Conservation (phyloP, 352 stramenopile species). For the Globisporangium rhizosaccharum region DNA sequence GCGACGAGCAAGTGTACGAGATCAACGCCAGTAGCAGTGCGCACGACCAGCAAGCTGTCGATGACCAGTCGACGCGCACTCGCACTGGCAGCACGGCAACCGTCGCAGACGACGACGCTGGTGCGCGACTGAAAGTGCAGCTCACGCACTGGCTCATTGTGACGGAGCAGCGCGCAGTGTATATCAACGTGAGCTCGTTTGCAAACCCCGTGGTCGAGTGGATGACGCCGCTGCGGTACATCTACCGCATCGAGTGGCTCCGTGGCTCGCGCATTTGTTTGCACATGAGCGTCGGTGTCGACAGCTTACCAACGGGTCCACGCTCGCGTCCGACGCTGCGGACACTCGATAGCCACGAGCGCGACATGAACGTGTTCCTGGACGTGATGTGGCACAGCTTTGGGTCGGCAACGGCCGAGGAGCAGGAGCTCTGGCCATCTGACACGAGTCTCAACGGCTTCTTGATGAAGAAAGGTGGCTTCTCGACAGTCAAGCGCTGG, state of each 20-base stretch:
- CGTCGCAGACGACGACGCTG: slow-evolving; percentile 20
- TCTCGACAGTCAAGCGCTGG: slow-evolving; percentile 78
- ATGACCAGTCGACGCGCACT: too few relatives aligned
- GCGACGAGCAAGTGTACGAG: slow-evolving; percentile 55
- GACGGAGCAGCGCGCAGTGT: slow-evolving; percentile 79
- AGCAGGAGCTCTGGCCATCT: slow-evolving; percentile 86
- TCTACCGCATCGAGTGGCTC: slow-evolving; percentile 78
- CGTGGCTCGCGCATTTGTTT: slow-evolving; percentile 59
- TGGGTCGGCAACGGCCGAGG: slow-evolving; percentile 66
- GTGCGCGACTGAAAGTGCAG: slow-evolving; percentile 57
- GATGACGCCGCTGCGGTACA: slow-evolving; percentile 86
- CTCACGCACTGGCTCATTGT: slow-evolving; percentile 85
- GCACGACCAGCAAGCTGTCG: neutral
- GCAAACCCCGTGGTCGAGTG: slow-evolving; percentile 79
- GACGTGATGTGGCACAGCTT: slow-evolving; percentile 89
- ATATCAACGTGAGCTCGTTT: slow-evolving; percentile 81
- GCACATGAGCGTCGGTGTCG: slow-evolving; percentile 78
- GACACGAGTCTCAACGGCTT: slow-evolving; percentile 86
- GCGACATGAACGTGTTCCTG: slow-evolving; percentile 85
- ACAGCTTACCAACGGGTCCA: slow-evolving; percentile 78
- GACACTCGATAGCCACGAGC: slow-evolving; percentile 65
- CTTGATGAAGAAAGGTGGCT: slow-evolving; percentile 77
- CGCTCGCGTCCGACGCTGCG: slow-evolving; percentile 63
- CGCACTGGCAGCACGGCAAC: neutral
- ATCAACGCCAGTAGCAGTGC: slow-evolving; percentile 2